phyloP scores from a whole-genome alignment of 306 rosid genomes.

The Corylus avellana region DNA sequence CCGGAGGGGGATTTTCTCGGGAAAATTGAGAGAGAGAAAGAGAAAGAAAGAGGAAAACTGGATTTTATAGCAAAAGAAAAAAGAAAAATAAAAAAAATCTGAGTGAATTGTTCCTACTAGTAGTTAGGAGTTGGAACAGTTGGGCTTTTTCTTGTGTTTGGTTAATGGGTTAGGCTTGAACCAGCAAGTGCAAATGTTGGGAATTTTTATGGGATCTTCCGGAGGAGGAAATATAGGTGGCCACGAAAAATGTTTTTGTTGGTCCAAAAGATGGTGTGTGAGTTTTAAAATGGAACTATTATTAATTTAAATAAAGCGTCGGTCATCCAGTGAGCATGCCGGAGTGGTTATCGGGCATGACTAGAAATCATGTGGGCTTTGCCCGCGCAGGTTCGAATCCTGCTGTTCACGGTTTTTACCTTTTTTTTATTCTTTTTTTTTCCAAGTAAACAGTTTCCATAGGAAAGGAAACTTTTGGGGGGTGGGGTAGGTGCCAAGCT shows the following conservation, averaged over 20 bases:
- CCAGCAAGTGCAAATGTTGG: not conserved
- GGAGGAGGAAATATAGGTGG: constrained; percentile 18
- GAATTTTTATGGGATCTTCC: not conserved
- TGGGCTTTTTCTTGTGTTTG: not conserved
- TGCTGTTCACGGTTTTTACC: too few relatives aligned
- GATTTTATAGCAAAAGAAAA: not conserved
- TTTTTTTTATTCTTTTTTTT: too few relatives aligned
- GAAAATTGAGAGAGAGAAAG: not conserved
- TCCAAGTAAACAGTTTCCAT: too few relatives aligned
- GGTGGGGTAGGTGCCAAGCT: too few relatives aligned
- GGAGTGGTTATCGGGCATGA: too few relatives aligned
- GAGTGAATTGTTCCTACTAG: not conserved
- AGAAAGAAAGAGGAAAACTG: not conserved
- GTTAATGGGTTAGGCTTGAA: too few relatives aligned
- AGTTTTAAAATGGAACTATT: too few relatives aligned
- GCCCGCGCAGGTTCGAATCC: too few relatives aligned
- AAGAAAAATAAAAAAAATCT: not conserved
- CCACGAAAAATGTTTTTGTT: not conserved
- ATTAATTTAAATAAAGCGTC: too few relatives aligned
- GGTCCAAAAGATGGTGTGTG: not conserved
- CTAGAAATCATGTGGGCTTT: too few relatives aligned
- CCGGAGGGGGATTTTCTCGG: constrained; percentile 12
- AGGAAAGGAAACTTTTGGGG: too few relatives aligned
- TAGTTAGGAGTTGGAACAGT: not conserved
- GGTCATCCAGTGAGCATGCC: too few relatives aligned